phyloP scores from a whole-genome alignment of 768 basidiomycete genomes.

The Auricularia sp. region DNA sequence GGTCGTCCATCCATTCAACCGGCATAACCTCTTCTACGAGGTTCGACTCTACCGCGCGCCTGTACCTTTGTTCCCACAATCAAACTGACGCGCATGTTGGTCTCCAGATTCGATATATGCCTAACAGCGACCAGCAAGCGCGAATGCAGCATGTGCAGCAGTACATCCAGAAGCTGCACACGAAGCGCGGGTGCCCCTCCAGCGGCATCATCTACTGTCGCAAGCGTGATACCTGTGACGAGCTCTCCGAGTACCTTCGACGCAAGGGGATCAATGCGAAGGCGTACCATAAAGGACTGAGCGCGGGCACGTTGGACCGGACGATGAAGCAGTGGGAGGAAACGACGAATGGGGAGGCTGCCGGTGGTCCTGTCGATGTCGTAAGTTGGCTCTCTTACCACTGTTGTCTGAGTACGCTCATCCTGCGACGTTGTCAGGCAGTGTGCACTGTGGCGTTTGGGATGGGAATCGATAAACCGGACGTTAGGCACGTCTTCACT shows the following conservation, averaged over 20 bases:
- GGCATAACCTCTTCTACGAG: constrained; percentile 74
- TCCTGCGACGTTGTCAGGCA: constrained; percentile 32
- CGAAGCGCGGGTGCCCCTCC: constrained; percentile 46
- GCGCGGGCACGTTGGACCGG: constrained; percentile 39
- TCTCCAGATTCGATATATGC: constrained; percentile 51
- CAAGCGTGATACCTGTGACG: constrained; percentile 55
- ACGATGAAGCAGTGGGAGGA: constrained; percentile 49
- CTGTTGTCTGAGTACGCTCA: background rate
- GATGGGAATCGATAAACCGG: constrained; percentile 76
- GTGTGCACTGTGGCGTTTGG: constrained; percentile 80
- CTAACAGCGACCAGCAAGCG: constrained; percentile 36
- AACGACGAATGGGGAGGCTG: constrained; percentile 12
- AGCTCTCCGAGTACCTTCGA: constrained; percentile 52
- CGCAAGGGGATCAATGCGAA: constrained; percentile 55
- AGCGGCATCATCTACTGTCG: constrained; percentile 76
- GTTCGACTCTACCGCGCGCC: constrained; percentile 23
- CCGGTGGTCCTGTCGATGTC: constrained; percentile 52
- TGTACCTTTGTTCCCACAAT: background rate
- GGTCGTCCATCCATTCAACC: constrained; percentile 73
- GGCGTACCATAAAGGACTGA: constrained; percentile 68
- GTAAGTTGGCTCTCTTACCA: constrained; percentile 30
- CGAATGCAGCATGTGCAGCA: constrained; percentile 58
- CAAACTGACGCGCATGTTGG: background rate
- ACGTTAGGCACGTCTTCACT: constrained; percentile 40
- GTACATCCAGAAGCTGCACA: constrained; percentile 56